Evolutionary conservation across 1,139 yeast species (phyloP), one percentile per base, ranked within the genome.

Genomic region (Taphrina communis): DNA sequence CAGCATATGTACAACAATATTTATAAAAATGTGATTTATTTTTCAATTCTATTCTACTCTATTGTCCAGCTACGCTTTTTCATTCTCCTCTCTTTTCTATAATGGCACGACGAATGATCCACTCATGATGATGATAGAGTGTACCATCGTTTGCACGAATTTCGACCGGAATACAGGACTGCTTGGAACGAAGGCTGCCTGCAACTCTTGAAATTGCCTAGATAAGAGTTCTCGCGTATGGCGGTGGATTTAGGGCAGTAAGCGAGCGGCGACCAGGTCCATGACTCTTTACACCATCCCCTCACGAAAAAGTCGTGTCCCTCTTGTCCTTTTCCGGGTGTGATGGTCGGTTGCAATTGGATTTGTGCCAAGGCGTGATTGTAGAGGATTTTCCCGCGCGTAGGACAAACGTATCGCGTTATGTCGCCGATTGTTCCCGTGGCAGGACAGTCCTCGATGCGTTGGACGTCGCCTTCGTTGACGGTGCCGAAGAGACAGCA

Each of bases 381-480:
- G 48, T 44, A 44, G 19, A 12, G 8, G 48, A 44, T 12, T 12
- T 14, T 44, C 4, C 48, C 48, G n/a, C 8, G n/a, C 8, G 48
- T 6, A 3, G 48, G 48, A n/a, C 48, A 44, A 1, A 7, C 48
- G 48, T 44, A 44, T 17, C 2, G 48, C 48, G n/a, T 44, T 19
- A 12, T 2, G n/a, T 17, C 48, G 42, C 42, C 42, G 2, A 14
- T 6, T 14, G 48, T 44, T 2, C 48, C 48, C 5, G 19, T 2
- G 17, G 19, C 12, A 17, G 1, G 6, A 44, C 55, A 50, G 55
- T 50, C 55, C 35, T 21, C 38, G 38, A 50, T 3, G 35, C 35
- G 55, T 35, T 50, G 55, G 17, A 50, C 55, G 38, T 50, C 55
- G 14, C 55, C 38, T 14, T 21, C 55, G 55, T 50, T 35, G 1